Conservation (phyloP, 2,329 filamentous ascomycete genomes). For the Aureobasidium sp. region DNA sequence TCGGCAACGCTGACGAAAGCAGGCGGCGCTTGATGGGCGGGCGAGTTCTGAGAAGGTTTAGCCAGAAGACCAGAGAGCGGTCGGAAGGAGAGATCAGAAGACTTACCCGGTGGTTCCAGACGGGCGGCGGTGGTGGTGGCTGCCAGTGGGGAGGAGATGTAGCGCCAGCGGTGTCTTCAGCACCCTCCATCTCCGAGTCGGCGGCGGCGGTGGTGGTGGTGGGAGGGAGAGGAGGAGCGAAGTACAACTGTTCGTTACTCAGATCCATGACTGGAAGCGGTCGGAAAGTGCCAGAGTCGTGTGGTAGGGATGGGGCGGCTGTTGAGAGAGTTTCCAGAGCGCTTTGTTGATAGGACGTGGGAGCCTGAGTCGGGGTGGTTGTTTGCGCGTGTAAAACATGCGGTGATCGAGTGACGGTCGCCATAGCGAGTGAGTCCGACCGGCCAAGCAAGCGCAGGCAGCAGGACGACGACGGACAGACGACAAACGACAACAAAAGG, state of each 20-base stretch:
- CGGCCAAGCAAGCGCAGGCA: not conserved
- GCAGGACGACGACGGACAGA: not conserved
- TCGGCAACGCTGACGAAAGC: not conserved
- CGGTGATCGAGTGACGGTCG: slow-evolving; percentile 1
- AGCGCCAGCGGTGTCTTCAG: slow-evolving; percentile 2
- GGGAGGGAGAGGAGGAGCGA: not conserved
- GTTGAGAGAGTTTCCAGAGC: not conserved
- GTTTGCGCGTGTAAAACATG: slow-evolving; percentile 5
- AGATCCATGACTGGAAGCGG: not conserved
- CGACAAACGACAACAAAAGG: slow-evolving; percentile 4
- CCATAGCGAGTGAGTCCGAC: not conserved
- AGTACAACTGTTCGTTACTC: not conserved
- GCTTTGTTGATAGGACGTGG: not conserved
- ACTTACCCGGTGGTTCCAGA: not conserved
- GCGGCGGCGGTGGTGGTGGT: not conserved
- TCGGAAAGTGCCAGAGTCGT: not conserved
- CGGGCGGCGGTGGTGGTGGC: not conserved
- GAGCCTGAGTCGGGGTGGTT: not conserved
- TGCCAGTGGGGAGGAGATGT: not conserved
- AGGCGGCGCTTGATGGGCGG: not conserved
- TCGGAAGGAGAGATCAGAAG: not conserved
- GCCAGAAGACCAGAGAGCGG: not conserved
- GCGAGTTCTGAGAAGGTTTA: not conserved
- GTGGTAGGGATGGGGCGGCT: not conserved
- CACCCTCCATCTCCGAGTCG: slow-evolving; percentile 14